Conservation (phyloP, 2,329 filamentous ascomycete genomes). For the Colletotrichum orbiculare region DNA sequence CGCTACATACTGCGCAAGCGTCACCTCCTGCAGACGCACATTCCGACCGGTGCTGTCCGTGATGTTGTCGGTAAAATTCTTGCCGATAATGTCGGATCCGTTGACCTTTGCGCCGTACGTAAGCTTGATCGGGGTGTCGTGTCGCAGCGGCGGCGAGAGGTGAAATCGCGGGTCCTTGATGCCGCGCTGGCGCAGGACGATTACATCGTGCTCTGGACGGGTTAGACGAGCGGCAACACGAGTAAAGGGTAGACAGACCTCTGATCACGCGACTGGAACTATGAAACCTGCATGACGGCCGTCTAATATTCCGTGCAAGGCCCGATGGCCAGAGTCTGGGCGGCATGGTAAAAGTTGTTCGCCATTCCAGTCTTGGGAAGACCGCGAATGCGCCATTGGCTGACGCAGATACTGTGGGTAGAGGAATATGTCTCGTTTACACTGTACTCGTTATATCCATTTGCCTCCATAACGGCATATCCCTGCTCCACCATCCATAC, state of each 20-base stretch:
- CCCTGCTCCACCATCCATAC: too few species aligned
- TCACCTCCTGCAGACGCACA: constrained; percentile 72
- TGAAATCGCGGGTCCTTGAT: constrained; percentile 48
- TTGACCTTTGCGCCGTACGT: constrained; percentile 59
- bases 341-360: constrained; percentile 14
- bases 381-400: neutral
- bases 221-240: neutral
- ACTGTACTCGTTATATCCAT: too few species aligned
- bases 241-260: neutral
- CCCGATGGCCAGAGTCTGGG: constrained; percentile 21
- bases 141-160: constrained; percentile 49
- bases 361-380: neutral
- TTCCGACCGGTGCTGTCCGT: constrained; percentile 59
- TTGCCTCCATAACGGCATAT: too few species aligned
- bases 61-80: constrained; percentile 67
- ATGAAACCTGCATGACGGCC: constrained; percentile 10
- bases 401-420: too few species aligned
- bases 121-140: constrained; percentile 47
- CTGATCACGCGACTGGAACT: constrained; percentile 22
- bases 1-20: constrained; percentile 78
- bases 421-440: too few species aligned
- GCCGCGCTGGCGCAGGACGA: constrained; percentile 54
- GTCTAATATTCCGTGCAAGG: constrained; percentile 4
- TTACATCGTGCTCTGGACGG: constrained; percentile 51
- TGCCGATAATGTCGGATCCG: constrained; percentile 72